A percentile compares a stretch with the other conserved stretches of the same genome.
Evolutionary conservation across 768 basidiomycete species (phyloP).

Genomic region (Gautieria morchelliformis): DNA sequence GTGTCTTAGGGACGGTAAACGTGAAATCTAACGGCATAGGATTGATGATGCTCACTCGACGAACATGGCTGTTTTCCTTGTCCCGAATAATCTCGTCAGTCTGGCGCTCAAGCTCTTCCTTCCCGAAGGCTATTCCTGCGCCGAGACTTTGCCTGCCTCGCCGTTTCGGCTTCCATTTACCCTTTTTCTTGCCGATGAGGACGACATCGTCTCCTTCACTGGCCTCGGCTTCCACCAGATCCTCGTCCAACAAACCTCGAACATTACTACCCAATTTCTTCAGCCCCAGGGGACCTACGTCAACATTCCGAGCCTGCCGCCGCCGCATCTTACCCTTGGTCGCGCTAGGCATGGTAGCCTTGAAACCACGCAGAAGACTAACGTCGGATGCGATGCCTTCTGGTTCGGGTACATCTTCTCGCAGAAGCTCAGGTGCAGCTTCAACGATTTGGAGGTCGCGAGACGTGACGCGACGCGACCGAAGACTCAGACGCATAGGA

Average conservation of each 20-base stretch:
- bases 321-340: slow-evolving; percentile 68
- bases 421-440: slow-evolving; percentile 68
- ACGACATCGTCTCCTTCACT: slow-evolving; percentile 60
- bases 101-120: slow-evolving; percentile 79
- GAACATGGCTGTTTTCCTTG: slow-evolving; percentile 87
- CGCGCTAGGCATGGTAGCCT: slow-evolving; percentile 88
- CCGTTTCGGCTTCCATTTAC: slow-evolving; percentile 32
- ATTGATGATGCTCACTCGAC: slow-evolving; percentile 48
- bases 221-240: slow-evolving; percentile 29
- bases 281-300: slow-evolving; percentile 65
- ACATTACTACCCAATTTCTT: slow-evolving; percentile 73
- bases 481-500: slow-evolving; percentile 58
- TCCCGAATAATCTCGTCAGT: slow-evolving; percentile 79
- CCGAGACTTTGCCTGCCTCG: slow-evolving; percentile 59
- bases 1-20: slow-evolving; percentile 39
- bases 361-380: slow-evolving; percentile 83
- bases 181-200: slow-evolving; percentile 37
- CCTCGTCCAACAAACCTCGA: slow-evolving; percentile 51
- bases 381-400: slow-evolving; percentile 63
- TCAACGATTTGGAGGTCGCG: slow-evolving; percentile 79
- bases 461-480: slow-evolving; percentile 62
- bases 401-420: slow-evolving; percentile 62
- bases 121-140: slow-evolving; percentile 61
- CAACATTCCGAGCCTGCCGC: slow-evolving; percentile 71
- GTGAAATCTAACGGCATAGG: slow-evolving; percentile 9